Conservation (phyloP, 139 green algal genomes). For the Volvox reticuliferus region DNA sequence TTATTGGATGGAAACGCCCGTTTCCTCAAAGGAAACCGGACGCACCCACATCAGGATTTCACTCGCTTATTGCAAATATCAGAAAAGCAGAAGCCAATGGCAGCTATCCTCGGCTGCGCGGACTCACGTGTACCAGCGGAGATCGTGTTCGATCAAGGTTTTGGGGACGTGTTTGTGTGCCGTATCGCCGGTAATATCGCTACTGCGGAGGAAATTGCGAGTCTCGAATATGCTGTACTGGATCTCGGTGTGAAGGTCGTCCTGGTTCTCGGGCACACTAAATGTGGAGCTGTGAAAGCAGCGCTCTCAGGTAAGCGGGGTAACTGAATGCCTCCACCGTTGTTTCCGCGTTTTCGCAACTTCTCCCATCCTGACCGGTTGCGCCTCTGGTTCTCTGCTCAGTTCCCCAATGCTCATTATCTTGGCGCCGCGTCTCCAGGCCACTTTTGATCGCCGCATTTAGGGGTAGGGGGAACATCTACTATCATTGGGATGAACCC, state of each 20-base stretch:
- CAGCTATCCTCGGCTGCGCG: slow-evolving; percentile 52
- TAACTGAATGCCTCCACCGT: too few relatives aligned
- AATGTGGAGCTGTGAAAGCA: slow-evolving; percentile 53
- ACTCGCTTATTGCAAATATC: slow-evolving; percentile 14
- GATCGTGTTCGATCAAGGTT: slow-evolving; percentile 58
- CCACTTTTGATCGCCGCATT: too few relatives aligned
- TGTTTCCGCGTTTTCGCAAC: too few relatives aligned
- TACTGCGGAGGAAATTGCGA: slow-evolving; percentile 48
- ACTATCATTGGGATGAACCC: too few relatives aligned
- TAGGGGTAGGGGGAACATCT: too few relatives aligned
- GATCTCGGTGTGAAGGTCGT: slow-evolving; percentile 49
- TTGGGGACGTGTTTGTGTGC: slow-evolving; percentile 59
- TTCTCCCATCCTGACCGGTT: too few relatives aligned
- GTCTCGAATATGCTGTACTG: slow-evolving; percentile 55
- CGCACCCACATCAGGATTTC: slow-evolving; percentile 55
- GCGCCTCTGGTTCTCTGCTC: too few relatives aligned
- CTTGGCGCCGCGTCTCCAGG: too few relatives aligned
- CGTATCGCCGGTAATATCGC: slow-evolving; percentile 58
- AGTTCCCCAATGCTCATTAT: too few relatives aligned
- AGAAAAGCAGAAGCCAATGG: slow-evolving; percentile 43
- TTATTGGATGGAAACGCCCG: slow-evolving; percentile 50
- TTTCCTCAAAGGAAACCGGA: slow-evolving; percentile 33
- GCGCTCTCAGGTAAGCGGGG: slow-evolving; percentile 33
- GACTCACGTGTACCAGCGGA: slow-evolving; percentile 54
- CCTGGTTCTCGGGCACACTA: slow-evolving; percentile 52